Conservation (phyloP, 352 stramenopile genomes). For the Globisporangium takayamanum region DNA sequence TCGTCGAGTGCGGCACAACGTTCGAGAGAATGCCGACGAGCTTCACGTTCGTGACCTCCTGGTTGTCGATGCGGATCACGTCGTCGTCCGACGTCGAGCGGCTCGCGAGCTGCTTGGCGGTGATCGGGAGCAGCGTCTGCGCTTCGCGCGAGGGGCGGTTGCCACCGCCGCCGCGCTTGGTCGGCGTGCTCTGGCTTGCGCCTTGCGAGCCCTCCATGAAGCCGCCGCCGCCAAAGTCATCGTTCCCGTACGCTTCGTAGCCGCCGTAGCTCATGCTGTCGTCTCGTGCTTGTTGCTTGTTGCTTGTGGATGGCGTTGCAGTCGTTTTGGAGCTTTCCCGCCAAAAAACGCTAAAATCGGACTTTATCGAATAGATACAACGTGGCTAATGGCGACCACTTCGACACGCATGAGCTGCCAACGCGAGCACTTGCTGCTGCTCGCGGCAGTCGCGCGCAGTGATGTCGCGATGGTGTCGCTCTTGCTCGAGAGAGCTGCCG, state of each 20-base stretch:
- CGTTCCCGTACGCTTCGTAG: slow-evolving; percentile 72
- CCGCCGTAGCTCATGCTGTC: slow-evolving; percentile 50
- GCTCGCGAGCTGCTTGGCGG: slow-evolving; percentile 79
- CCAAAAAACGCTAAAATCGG: not conserved
- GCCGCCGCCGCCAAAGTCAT: slow-evolving; percentile 60
- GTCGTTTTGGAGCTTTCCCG: not conserved
- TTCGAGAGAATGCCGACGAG: slow-evolving; percentile 83
- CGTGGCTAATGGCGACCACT: not conserved
- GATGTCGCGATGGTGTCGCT: not conserved
- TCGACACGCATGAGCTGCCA: not conserved
- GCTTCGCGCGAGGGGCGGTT: slow-evolving; percentile 32
- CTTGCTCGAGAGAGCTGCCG: not conserved
- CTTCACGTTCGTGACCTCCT: slow-evolving; percentile 85
- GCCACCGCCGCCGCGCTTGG: slow-evolving; percentile 30
- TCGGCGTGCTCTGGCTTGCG: slow-evolving; percentile 44
- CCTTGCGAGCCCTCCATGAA: slow-evolving; percentile 65
- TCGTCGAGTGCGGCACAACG: slow-evolving; percentile 82
- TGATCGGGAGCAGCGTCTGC: slow-evolving; percentile 92
- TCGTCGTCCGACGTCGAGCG: slow-evolving; percentile 52
- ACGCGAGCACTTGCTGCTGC: not conserved
- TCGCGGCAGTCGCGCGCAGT: slow-evolving; percentile 1
- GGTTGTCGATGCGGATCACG: slow-evolving; percentile 79
- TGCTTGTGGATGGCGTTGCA: not conserved
- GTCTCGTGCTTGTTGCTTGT: not conserved
- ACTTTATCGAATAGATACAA: not conserved